Base-by-base conservation (phyloP, 1,284 basidiomycete genomes). In the Tilletia horrida region DNA sequence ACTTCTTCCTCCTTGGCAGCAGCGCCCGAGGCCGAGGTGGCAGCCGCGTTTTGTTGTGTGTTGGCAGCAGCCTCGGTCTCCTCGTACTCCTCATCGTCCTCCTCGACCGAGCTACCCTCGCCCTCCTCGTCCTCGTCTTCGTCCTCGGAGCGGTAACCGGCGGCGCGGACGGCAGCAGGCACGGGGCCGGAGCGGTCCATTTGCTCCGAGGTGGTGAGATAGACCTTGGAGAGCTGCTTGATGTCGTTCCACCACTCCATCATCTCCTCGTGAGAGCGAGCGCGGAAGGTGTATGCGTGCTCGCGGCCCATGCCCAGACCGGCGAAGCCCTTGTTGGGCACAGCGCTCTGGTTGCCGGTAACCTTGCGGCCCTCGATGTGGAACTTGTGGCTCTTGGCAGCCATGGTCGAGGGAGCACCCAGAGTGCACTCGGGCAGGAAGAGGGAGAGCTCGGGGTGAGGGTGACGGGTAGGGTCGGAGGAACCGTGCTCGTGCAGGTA, bases 181-280 rank as follows among this genome's bases (percentile, higher is more conserved):
- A 98, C 91, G 11, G 92, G 93, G 3, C 96, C 95, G 63, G 89
- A 89, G 65, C 95, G 86, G 84, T 97, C 92, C 85, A 97, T 91
- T 81, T 89, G 88, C 85, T 97, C 95, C 72, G 90, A 91, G 63
- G 93, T 92, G 66, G 97, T 93, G 67, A 98, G 87, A 83, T 97
- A 98, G 73, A 95, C 86, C 68, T 94, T 93, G 80, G 92, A 94
- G 67, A 98, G 86, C 92, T 97, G 96, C 76, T 93, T 86, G 66
- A 96, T 86, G 83, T 97, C 96, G 83, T 97, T 97, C 95, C 96
- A 98, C 91, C 96, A 97, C 84, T 97, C 95, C 92, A 97, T 94
- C 91, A 97, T 93, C 81, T 97, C 95, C 74, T 97, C 94, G 79
- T 92, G 88, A 73, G 88, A 90, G 71, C 94, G 86, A 55, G 91